Evolutionary conservation across 257 asterid genomes (phyloP).

Genomic region (Catharanthus roseus): DNA sequence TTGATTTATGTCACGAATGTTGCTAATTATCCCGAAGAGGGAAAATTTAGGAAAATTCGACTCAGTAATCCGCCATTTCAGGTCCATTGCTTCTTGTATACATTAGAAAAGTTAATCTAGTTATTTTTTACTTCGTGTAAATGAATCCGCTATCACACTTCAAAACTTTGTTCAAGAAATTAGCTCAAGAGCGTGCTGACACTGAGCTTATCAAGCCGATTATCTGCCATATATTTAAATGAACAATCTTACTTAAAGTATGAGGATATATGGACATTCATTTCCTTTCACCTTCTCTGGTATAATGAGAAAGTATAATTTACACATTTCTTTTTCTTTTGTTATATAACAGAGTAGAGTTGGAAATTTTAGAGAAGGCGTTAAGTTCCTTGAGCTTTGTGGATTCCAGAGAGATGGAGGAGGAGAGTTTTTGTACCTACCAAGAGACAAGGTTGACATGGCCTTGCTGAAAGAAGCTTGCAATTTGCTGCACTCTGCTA

Average conservation of each 20-base stretch:
- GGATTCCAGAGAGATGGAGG: constrained; percentile 61
- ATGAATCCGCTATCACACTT: background rate
- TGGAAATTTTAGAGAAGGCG: constrained; percentile 50
- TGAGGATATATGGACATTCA: background rate
- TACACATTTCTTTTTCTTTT: background rate
- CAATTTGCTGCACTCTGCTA: constrained; percentile 46
- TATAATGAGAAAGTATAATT: background rate
- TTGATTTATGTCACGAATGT: constrained; percentile 54
- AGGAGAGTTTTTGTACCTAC: constrained; percentile 39
- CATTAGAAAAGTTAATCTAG: background rate
- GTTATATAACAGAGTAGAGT: constrained; percentile 54
- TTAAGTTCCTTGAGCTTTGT: constrained; percentile 60
- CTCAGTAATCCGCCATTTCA: constrained; percentile 62
- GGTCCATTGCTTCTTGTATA: constrained; percentile 29
- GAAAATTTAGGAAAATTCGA: constrained; percentile 72
- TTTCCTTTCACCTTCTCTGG: background rate
- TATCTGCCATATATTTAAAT: background rate
- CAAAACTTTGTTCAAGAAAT: background rate
- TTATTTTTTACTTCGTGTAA: background rate
- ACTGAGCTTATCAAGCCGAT: background rate
- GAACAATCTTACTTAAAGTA: background rate
- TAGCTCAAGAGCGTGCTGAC: background rate
- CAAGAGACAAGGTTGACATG: constrained; percentile 42
- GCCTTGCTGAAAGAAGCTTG: constrained; percentile 37
- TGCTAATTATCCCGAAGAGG: constrained; percentile 46